A percentile compares a stretch with the other conserved stretches of the same genome.
phyloP scores from a whole-genome alignment of 345 rosid genomes.

The Sisymbrium altissimum region DNA sequence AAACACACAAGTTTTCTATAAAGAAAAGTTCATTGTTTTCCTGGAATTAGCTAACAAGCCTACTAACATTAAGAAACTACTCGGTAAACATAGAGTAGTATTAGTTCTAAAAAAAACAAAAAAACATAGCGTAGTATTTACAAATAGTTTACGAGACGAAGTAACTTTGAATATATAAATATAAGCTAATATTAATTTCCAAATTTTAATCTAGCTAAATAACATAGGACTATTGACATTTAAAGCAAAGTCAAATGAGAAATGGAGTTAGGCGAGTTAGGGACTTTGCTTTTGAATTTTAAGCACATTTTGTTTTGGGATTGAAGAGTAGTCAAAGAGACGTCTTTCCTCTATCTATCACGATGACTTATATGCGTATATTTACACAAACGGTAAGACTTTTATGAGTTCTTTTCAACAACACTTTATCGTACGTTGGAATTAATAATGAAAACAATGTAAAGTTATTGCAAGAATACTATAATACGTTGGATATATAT shows the following conservation, averaged over 20 bases:
- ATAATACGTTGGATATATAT: neutral
- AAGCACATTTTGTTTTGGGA: constrained; percentile 9
- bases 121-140: neutral
- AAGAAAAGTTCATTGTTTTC: neutral
- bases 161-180: neutral
- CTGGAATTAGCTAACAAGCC: neutral
- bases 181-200: neutral
- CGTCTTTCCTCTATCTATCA: constrained; percentile 29
- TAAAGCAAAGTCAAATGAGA: constrained; percentile 32
- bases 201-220: neutral
- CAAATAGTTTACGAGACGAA: neutral
- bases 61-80: neutral
- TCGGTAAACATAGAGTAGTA: neutral
- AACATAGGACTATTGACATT: constrained; percentile 27
- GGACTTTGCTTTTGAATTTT: constrained; percentile 29
- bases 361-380: constrained; percentile 20
- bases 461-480: neutral
- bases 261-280: constrained; percentile 35
- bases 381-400: constrained; percentile 10
- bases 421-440: neutral
- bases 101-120: neutral
- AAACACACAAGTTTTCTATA: neutral
- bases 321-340: constrained; percentile 31
- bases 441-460: neutral
- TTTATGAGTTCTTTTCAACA: neutral